Evolutionary conservation across 352 stramenopile species (phyloP), one percentile per base, ranked within the genome.

Genomic region (Globisporangium abappressorium): DNA sequence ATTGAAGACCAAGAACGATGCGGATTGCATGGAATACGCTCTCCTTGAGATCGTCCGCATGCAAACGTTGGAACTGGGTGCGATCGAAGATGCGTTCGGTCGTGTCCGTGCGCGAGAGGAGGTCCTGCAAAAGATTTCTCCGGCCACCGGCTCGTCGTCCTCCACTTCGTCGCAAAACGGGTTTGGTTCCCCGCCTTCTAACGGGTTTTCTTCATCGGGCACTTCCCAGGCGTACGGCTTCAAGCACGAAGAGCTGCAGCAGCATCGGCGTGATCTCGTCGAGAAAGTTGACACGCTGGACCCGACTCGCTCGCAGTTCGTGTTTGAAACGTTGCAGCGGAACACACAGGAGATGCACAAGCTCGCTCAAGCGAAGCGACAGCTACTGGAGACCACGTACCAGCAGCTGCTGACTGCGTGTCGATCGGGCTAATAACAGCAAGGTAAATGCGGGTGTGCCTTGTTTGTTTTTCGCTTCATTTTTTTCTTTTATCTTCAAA

Each of bases 21-120:
- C 85, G 9, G 83, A 93, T 64, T 91, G 85, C 57, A 92, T 90
- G 77, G 87, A 95, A 67, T 93, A 93, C 57, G 87, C 87, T 15
- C 64, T 93, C 41, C 67, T 92, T 22, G 87, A 95, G 64, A 74
- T 90, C 55, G 82, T 91, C 9, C 84, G 87, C 59, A 95, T 93
- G 87, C 85, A 93, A 70, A 91, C 81, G 55, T 71, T 93, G 24
- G 79, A 93, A 30, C 62, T 95, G 14, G 84, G 82, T 2, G 82
- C 80, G 14, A 90, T 95, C 43, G 87, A 95, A 65, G 82, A 91
- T 57, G 79, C 81, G 5, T 95, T 93, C 66, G 61, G 67, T 26
- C 84, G 87, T 24, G 65, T 95, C 22, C 76, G 74, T 0, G 36
- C 68, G 64, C 84, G 82, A 28, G 84, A 91, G 67, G 74, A 88